These are phyloP conservation scores for Aegilops sharonensis DNA, from an alignment of 176 grass and related monocot genomes.

Conservation along the genomic window DNA sequence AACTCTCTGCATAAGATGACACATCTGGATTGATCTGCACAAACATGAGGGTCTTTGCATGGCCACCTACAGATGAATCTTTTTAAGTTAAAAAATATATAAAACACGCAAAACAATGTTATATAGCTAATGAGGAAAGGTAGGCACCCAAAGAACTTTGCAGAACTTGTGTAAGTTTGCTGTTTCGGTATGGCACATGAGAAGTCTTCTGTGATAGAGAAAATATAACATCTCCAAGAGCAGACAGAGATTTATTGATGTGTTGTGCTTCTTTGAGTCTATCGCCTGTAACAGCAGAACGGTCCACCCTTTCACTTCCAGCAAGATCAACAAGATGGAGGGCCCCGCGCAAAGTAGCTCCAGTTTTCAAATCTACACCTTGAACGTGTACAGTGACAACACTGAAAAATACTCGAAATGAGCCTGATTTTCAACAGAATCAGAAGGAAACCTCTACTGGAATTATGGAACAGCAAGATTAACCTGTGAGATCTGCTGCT, in stretches of 20 bases:
- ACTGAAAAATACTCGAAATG: slow-evolving; percentile 41
- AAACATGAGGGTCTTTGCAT: slow-evolving; percentile 91
- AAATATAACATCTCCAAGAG: slow-evolving; percentile 89
- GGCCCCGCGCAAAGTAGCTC: slow-evolving; percentile 45
- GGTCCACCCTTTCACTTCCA: slow-evolving; percentile 77
- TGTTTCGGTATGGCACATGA: slow-evolving; percentile 87
- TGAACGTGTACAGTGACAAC: slow-evolving; percentile 68
- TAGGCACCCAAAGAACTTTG: slow-evolving; percentile 76
- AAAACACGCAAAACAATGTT: neutral
- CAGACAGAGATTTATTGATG: slow-evolving; percentile 87
- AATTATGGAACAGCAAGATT: slow-evolving; percentile 26
- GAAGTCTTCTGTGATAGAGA: slow-evolving; percentile 65
- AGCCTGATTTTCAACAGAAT: slow-evolving; percentile 10
- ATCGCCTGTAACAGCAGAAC: slow-evolving; percentile 67
- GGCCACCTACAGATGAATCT: slow-evolving; percentile 51
- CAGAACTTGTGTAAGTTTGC: slow-evolving; percentile 86
- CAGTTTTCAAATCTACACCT: slow-evolving; percentile 60
- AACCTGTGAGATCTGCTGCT: slow-evolving; percentile 97
- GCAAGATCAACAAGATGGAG: slow-evolving; percentile 90
- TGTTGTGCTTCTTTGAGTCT: slow-evolving; percentile 84
- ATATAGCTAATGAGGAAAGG: slow-evolving; percentile 15
- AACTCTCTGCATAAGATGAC: slow-evolving; percentile 53
- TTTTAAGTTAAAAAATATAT: neutral
- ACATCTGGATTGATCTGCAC: slow-evolving; percentile 72
- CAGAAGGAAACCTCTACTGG: slow-evolving; percentile 3